Conservation (phyloP, 2,329 filamentous ascomycete species). For the Pseudogymnoascus sp. region DNA sequence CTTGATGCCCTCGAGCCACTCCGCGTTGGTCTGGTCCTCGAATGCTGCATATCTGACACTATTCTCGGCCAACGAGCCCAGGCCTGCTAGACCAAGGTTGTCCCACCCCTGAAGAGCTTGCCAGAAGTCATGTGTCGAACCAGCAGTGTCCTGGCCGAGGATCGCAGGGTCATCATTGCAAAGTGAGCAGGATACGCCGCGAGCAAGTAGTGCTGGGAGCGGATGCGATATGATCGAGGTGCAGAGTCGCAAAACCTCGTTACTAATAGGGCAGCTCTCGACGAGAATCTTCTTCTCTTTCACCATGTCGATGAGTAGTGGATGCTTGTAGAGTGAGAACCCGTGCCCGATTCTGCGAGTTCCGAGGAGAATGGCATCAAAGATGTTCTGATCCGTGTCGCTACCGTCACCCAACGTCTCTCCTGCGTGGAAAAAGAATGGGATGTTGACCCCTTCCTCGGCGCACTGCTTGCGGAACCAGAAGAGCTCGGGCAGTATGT, state of each 20-base stretch:
- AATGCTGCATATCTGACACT: constrained; percentile 85
- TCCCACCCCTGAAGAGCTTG: constrained; percentile 86
- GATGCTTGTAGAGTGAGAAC: constrained; percentile 85
- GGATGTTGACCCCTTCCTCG: constrained; percentile 69
- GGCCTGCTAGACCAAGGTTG: constrained; percentile 77
- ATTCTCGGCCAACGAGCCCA: constrained; percentile 85
- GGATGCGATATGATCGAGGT: constrained; percentile 70
- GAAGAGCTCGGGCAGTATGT: constrained; percentile 76
- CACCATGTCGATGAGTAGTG: constrained; percentile 77
- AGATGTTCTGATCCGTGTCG: constrained; percentile 70
- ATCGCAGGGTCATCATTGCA: constrained; percentile 90
- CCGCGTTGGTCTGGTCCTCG: constrained; percentile 63
- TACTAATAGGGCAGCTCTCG: constrained; percentile 85
- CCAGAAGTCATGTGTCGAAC: constrained; percentile 91
- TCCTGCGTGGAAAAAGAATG: constrained; percentile 94
- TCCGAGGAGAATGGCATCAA: constrained; percentile 79
- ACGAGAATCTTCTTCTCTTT: constrained; percentile 82
- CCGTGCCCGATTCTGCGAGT: constrained; percentile 85
- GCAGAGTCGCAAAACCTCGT: constrained; percentile 76
- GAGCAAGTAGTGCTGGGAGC: constrained; percentile 72
- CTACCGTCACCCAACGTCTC: constrained; percentile 77
- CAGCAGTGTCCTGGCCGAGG: constrained; percentile 71
- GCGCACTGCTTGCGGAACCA: constrained; percentile 87
- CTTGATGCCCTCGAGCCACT: constrained; percentile 66
- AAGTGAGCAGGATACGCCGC: constrained; percentile 74